Conservation (phyloP, 192 early-diverging fungal species). For the Coemansia sp. region DNA sequence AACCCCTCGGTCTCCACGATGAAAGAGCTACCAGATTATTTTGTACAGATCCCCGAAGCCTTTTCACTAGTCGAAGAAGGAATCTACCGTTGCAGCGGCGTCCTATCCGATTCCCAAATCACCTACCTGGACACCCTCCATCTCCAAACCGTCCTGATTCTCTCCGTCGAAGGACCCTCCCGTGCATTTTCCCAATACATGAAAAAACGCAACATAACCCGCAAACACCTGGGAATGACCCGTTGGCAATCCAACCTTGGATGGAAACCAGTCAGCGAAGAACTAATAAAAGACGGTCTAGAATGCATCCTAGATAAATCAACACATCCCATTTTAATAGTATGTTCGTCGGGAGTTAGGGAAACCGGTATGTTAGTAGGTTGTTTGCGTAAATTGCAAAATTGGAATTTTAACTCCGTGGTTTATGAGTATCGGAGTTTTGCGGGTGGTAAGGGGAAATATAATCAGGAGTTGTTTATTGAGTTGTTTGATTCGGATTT, state of each 20-base stretch:
- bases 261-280: constrained; percentile 93
- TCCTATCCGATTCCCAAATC: constrained; percentile 72
- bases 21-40: constrained; percentile 52
- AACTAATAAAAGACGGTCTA: constrained; percentile 93
- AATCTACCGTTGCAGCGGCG: constrained; percentile 79
- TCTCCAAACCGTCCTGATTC: constrained; percentile 78
- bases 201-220: constrained; percentile 67
- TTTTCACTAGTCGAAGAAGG: constrained; percentile 90
- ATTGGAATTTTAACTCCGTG: constrained; percentile 97
- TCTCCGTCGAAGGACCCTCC: constrained; percentile 83
- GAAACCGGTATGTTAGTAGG: constrained; percentile 94
- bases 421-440: constrained; percentile 96
- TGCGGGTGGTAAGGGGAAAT: constrained; percentile 84
- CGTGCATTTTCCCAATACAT: constrained; percentile 72
- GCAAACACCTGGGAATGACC: constrained; percentile 69
- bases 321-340: constrained; percentile 86
- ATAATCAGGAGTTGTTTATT: constrained; percentile 92
- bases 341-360: constrained; percentile 92
- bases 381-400: constrained; percentile 88
- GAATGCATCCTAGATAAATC: constrained; percentile 79
- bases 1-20: constrained; percentile 4
- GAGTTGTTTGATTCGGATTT: constrained; percentile 93
- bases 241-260: constrained; percentile 70
- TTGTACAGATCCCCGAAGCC: constrained; percentile 68
- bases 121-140: constrained; percentile 78